A percentile compares a stretch with the other conserved stretches of the same genome.
Conservation (phyloP, 345 rosid genomes). For the Sisymbrium altissimum region DNA sequence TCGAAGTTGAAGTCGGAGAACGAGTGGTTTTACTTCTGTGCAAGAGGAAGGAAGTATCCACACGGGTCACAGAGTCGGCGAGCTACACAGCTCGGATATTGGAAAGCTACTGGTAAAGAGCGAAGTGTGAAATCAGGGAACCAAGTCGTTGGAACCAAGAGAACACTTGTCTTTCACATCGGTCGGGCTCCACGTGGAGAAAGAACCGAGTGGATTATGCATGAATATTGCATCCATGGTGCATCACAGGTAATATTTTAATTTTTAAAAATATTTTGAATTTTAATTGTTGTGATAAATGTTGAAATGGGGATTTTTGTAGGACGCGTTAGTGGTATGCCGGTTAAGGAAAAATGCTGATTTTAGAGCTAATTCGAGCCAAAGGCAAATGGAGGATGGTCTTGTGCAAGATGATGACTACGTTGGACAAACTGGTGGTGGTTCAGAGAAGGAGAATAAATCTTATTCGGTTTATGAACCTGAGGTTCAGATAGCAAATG, state of each 20-base stretch:
- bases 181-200: conserved; percentile 94
- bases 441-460: conserved; percentile 37
- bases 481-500: conserved; percentile 40
- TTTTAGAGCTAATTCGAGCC: conserved; percentile 40
- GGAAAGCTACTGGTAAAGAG: conserved; percentile 97
- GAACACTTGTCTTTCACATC: conserved; percentile 83
- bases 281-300: neutral
- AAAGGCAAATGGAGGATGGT: conserved; percentile 29
- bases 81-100: conserved; percentile 78
- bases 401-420: conserved; percentile 29
- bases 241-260: conserved; percentile 48
- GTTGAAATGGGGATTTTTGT: neutral
- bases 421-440: conserved; percentile 27
- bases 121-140: conserved; percentile 61
- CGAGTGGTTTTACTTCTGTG: conserved; percentile 88
- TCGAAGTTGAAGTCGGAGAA: conserved; percentile 63
- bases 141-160: conserved; percentile 66
- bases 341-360: conserved; percentile 68
- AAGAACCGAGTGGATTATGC: conserved; percentile 96
- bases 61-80: conserved; percentile 76
- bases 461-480: conserved; percentile 45
- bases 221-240: conserved; percentile 68
- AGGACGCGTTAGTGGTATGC: conserved; percentile 84
- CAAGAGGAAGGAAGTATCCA: conserved; percentile 89
- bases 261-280: neutral